Evolutionary conservation across 2,329 filamentous ascomycete genomes (phyloP).

Genomic region (Thermochaetoides dissita): DNA sequence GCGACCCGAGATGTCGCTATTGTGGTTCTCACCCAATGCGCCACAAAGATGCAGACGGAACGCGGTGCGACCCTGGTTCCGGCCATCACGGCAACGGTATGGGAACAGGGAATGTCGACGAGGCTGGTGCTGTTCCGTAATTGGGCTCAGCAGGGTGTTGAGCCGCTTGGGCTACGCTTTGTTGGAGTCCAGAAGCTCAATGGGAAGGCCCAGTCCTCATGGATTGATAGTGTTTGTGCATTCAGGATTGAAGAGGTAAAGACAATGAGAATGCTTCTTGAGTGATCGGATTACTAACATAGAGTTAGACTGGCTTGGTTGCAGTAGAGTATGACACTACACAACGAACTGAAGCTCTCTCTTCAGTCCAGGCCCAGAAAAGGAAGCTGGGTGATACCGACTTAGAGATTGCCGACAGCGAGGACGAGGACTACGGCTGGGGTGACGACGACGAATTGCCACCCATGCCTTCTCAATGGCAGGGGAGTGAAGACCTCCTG

Average conservation of each 20-base stretch:
- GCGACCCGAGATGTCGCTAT: constrained; percentile 59
- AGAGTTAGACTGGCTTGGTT: constrained; percentile 22
- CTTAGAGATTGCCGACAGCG: constrained; percentile 45
- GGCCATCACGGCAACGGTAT: constrained; percentile 59
- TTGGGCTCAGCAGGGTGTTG: constrained; percentile 41
- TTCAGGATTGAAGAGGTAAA: constrained; percentile 36
- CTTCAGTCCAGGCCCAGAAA: constrained; percentile 36
- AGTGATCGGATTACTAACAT: no score
- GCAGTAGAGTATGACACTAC: constrained; percentile 27
- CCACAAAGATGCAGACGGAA: constrained; percentile 61
- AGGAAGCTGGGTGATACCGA: constrained; percentile 49
- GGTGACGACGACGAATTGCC: constrained; percentile 51
- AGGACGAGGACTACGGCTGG: constrained; percentile 62
- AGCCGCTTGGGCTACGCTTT: constrained; percentile 38
- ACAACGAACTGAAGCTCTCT: constrained; percentile 20
- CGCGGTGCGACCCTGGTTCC: constrained; percentile 57
- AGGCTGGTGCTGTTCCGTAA: constrained; percentile 69
- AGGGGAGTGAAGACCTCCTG: constrained; percentile 51
- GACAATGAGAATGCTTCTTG: no score
- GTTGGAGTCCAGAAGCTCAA: constrained; percentile 52
- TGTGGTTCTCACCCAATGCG: constrained; percentile 64
- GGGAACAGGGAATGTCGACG: constrained; percentile 65
- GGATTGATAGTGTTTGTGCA: constrained; percentile 30
- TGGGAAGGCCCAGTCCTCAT: constrained; percentile 31
- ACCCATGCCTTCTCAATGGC: constrained; percentile 49